Base-by-base conservation (phyloP, 305 asterid genomes). In the Fraxinus floribunda region DNA sequence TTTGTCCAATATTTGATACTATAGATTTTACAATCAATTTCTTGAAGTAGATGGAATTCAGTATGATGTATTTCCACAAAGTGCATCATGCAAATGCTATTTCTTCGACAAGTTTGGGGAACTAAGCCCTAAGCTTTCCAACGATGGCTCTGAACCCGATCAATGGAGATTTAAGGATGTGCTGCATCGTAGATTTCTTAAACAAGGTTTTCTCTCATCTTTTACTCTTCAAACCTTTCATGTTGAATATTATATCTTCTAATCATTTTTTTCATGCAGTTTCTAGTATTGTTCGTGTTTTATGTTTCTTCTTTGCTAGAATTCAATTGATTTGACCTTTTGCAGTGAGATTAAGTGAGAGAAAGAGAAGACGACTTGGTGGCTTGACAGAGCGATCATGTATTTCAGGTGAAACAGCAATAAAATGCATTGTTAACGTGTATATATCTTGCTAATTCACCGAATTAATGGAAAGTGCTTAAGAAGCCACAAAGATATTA, bases 21-120 rank as follows among this genome's bases (percentile, higher is more conserved):
- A 5, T 55, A 79, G 16, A 30, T 15, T 71, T 32, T 57, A 64
- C 3, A 52, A 66, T 77, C 77, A 36, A 22, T 88, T 81, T 83
- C 70, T 64, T 84, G 20, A 36, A 52, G 70, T 86, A 96, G 99
- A 92, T 83, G 94, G 95, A 41, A 76, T 90, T 83, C 94, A 90
- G 81, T 91, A 82, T 32, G 99, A 92, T 84, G 84, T 92, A 78
- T 92, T 89, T 91, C 98, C 98, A 15, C 90, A 85, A 85, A 85
- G 83, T 82, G 91, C 89, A 72, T 85, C 92, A 26, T 97, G 99
- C 93, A 97, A 92, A 82, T 97, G 99, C 92, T 93, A 92, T 88
- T 97, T 94, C 93, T 94, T 89, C 79, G 94, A 94, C 87, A 85
- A 87, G 87, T 84, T 93, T 92, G 96, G 97, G 82, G 84, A 87